Conservation (phyloP, 768 basidiomycete species). For the Panellus pusillus region DNA sequence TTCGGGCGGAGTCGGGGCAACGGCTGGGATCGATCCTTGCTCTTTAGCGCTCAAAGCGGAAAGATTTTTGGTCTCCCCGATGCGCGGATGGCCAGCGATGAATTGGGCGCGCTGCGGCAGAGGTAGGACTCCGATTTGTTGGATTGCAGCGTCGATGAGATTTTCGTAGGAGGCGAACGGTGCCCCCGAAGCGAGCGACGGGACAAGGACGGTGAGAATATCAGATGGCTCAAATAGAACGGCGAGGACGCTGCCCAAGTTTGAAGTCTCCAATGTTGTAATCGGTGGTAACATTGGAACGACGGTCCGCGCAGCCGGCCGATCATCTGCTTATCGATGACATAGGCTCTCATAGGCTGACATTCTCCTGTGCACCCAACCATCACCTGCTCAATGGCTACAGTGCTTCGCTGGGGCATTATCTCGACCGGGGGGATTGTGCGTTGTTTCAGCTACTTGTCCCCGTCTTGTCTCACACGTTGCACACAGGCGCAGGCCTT, state of each 20-base stretch:
- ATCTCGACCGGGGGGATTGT: constrained; percentile 79
- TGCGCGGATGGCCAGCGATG: constrained; percentile 84
- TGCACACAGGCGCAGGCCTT: constrained; percentile 46
- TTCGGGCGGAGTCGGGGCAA: constrained; percentile 63
- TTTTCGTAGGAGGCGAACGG: constrained; percentile 44
- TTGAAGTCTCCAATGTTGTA: constrained; percentile 32
- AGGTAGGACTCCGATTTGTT: constrained; percentile 54
- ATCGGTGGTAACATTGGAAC: constrained; percentile 34
- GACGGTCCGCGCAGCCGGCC: too few species aligned
- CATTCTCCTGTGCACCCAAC: too few species aligned
- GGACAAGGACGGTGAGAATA: constrained; percentile 51
- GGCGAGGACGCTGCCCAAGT: constrained; percentile 29
- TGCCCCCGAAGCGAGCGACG: constrained; percentile 26
- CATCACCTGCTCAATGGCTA: constrained; percentile 33
- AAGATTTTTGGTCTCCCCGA: constrained; percentile 78
- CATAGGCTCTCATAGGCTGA: too few species aligned
- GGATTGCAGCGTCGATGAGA: constrained; percentile 57
- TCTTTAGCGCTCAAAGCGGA: constrained; percentile 78
- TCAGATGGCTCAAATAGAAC: constrained; percentile 59
- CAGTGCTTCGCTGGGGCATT: constrained; percentile 74
- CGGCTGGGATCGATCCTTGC: constrained; percentile 53
- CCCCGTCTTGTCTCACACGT: not conserved
- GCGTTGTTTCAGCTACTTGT: constrained; percentile 4
- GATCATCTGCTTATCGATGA: not conserved
- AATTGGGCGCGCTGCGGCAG: constrained; percentile 55